Conservation (phyloP, 2,329 filamentous ascomycete species). For the Talaromyces pinophilus region DNA sequence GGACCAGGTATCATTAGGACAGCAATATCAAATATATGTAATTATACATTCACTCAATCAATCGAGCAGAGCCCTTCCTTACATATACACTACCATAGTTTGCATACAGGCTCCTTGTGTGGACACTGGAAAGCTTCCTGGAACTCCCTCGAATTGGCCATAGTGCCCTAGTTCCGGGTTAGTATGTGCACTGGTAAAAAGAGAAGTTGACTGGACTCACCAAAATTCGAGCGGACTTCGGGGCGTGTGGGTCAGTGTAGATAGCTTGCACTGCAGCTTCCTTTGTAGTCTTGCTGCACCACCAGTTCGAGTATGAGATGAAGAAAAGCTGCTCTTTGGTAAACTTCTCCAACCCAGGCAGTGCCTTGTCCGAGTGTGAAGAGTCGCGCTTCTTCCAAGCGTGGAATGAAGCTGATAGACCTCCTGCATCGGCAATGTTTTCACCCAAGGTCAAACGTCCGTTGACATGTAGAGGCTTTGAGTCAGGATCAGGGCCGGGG, state of each 20-base stretch:
- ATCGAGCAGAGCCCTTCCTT: not conserved
- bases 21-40: not conserved
- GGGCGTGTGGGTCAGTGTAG: slow-evolving; percentile 66
- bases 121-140: slow-evolving; percentile 67
- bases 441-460: slow-evolving; percentile 66
- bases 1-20: not conserved
- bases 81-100: slow-evolving; percentile 61
- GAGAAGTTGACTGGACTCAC: slow-evolving; percentile 26
- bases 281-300: slow-evolving; percentile 66
- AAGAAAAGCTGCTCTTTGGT: slow-evolving; percentile 71
- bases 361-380: slow-evolving; percentile 52
- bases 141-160: slow-evolving; percentile 68
- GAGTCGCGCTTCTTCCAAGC: slow-evolving; percentile 65
- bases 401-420: slow-evolving; percentile 62
- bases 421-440: slow-evolving; percentile 72
- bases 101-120: slow-evolving; percentile 65
- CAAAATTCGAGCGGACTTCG: slow-evolving; percentile 60
- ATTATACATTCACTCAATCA: not conserved
- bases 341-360: slow-evolving; percentile 64
- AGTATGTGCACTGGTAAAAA: slow-evolving; percentile 2
- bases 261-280: slow-evolving; percentile 60
- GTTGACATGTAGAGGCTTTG: slow-evolving; percentile 61
- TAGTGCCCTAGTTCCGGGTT: slow-evolving; percentile 52
- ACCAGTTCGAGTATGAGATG: slow-evolving; percentile 63
- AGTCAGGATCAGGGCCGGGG: slow-evolving; percentile 51